Percentiles rank a stretch among this genome's conserved stretches.
Evolutionary conservation across 768 basidiomycete genomes (phyloP).

Genomic region (Multifurca ochricompacta): DNA sequence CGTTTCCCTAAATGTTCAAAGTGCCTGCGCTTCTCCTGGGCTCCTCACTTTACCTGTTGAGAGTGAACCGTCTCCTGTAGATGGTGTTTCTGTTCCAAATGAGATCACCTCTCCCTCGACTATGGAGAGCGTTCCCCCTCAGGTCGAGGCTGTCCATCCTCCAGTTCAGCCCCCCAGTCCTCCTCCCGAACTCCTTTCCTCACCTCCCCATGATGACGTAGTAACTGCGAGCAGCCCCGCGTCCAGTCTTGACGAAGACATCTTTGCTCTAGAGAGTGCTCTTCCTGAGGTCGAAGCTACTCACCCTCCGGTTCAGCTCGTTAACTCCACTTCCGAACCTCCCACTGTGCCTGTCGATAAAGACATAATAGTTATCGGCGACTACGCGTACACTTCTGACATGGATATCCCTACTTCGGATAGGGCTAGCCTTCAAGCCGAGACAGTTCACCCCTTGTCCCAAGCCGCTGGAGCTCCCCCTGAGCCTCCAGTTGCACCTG

Average conservation of each 20-base stretch:
- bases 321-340: neutral
- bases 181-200: neutral
- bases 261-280: neutral
- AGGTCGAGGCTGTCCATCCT: neutral
- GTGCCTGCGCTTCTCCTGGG: neutral
- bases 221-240: neutral
- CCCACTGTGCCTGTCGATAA: neutral
- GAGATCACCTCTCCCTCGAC: neutral
- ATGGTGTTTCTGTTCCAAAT: neutral
- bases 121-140: neutral
- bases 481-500: no score
- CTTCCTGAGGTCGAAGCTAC: neutral
- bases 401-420: no score
- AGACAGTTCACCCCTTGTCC: no score
- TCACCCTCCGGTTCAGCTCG: neutral
- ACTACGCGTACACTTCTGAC: no score
- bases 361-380: no score
- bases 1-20: neutral
- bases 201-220: neutral
- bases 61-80: neutral
- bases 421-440: no score
- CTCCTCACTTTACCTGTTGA: neutral
- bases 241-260: neutral
- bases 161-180: neutral
- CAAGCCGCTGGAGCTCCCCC: no score